A percentile compares a stretch with the other conserved stretches of the same genome.
Conservation (phyloP, 2,329 filamentous ascomycete genomes). For the Clonostachys sp. region DNA sequence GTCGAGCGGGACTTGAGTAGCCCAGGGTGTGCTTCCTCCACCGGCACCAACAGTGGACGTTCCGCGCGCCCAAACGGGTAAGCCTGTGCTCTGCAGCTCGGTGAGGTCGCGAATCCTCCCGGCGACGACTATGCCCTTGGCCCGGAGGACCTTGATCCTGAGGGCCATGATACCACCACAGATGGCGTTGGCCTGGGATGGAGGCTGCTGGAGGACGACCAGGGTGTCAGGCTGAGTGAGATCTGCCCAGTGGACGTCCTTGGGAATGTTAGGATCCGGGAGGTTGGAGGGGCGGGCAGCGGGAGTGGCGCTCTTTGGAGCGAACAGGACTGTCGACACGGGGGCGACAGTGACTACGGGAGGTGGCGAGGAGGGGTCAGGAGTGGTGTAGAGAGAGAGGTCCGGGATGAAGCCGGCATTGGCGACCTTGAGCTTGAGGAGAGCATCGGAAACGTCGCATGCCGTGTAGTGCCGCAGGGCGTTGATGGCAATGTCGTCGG, state of each 20-base stretch:
- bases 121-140: slow-evolving; percentile 59
- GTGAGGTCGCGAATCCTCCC: slow-evolving; percentile 64
- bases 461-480: slow-evolving; percentile 26
- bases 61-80: slow-evolving; percentile 56
- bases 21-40: slow-evolving; percentile 51
- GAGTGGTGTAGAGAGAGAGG: slow-evolving; percentile 26
- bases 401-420: slow-evolving; percentile 65
- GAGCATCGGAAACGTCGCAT: slow-evolving; percentile 66
- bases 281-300: too few species aligned
- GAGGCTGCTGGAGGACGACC: slow-evolving; percentile 62
- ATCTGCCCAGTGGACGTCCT: slow-evolving; percentile 65
- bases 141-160: slow-evolving; percentile 59
- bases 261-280: slow-evolving; percentile 41
- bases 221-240: slow-evolving; percentile 54
- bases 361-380: slow-evolving; percentile 12
- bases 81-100: slow-evolving; percentile 48
- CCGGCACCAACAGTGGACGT: slow-evolving; percentile 55
- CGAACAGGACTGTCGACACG: slow-evolving; percentile 60
- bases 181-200: slow-evolving; percentile 62
- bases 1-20: slow-evolving; percentile 37
- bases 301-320: slow-evolving; percentile 40
- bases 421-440: slow-evolving; percentile 64
- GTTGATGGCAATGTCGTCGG: too few species aligned
- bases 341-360: slow-evolving; percentile 36
- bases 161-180: slow-evolving; percentile 74